A percentile compares a stretch with the other conserved stretches of the same genome.
These are phyloP conservation scores for Leccinum disarticulatum DNA, from an alignment of 768 basidiomycete species.

Conservation along the genomic window DNA sequence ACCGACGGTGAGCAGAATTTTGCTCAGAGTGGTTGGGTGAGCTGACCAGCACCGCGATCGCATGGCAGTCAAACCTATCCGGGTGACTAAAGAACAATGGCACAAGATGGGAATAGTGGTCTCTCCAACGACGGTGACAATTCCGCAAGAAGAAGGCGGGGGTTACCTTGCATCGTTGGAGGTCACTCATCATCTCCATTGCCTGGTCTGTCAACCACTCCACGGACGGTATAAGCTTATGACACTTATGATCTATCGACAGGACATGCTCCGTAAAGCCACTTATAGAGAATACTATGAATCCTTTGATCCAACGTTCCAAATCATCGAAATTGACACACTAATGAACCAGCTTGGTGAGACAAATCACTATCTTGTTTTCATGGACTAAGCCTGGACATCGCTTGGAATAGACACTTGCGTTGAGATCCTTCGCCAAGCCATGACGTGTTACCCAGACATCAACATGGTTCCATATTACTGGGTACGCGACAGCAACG, in stretches of 20 bases:
- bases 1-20: not conserved
- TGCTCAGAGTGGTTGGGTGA: too few species aligned
- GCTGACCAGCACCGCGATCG: not conserved
- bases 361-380: not conserved
- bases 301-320: slow-evolving; percentile 2
- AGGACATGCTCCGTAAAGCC: slow-evolving; percentile 12
- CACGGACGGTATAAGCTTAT: too few species aligned
- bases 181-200: slow-evolving; percentile 7
- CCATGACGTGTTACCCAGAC: slow-evolving; percentile 9
- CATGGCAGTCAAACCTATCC: slow-evolving; percentile 1
- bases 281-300: slow-evolving; percentile 4
- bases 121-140: not conserved
- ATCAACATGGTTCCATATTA: slow-evolving; percentile 9
- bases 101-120: not conserved
- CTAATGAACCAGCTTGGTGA: too few species aligned
- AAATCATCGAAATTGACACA: not conserved
- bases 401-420: slow-evolving; percentile 4
- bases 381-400: not conserved
- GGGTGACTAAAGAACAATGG: not conserved
- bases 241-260: not conserved
- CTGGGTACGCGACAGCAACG: slow-evolving; percentile 1
- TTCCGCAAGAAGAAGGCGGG: slow-evolving; percentile 7
- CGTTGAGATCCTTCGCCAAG: slow-evolving; percentile 8
- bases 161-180: slow-evolving; percentile 10
- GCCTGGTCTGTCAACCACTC: not conserved